These are phyloP conservation scores for Striga hermonthica DNA, from an alignment of 305 asterid genomes.

Conservation along the genomic window DNA sequence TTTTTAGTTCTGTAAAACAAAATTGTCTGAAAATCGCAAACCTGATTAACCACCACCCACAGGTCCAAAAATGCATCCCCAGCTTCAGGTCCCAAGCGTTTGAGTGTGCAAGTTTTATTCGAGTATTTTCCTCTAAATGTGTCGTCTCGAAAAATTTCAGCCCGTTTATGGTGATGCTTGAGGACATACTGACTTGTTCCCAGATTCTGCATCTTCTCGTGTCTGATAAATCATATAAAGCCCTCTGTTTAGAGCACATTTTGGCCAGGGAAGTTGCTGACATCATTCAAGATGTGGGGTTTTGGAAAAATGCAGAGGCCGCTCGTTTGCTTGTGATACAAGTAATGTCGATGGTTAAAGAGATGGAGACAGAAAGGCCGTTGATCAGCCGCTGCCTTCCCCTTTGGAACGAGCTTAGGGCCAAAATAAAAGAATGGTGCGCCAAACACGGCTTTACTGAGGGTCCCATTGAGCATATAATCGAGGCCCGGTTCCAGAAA, in stretches of 20 bases:
- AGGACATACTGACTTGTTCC: conserved; percentile 68
- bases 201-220: conserved; percentile 65
- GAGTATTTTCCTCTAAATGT: conserved; percentile 43
- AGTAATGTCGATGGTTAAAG: conserved; percentile 49
- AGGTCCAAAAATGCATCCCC: conserved; percentile 49
- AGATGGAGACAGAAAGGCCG: conserved; percentile 62
- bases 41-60: conserved; percentile 55
- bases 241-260: conserved; percentile 50
- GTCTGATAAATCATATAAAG: conserved; percentile 62
- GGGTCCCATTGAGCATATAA: conserved; percentile 52
- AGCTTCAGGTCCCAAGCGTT: conserved; percentile 68
- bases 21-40: conserved; percentile 58
- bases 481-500: conserved; percentile 57
- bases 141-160: conserved; percentile 51
- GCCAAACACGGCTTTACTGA: conserved; percentile 51
- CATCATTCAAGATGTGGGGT: conserved; percentile 65
- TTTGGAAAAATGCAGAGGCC: conserved; percentile 77
- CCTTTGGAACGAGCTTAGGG: conserved; percentile 68
- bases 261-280: conserved; percentile 64
- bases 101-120: conserved; percentile 52
- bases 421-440: conserved; percentile 62
- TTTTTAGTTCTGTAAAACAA: conserved; percentile 52
- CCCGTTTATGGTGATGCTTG: conserved; percentile 45
- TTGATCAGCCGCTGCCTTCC: conserved; percentile 75
- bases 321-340: conserved; percentile 57